phyloP scores from a whole-genome alignment of 441 rosid species.

The Omphalea diandra region DNA sequence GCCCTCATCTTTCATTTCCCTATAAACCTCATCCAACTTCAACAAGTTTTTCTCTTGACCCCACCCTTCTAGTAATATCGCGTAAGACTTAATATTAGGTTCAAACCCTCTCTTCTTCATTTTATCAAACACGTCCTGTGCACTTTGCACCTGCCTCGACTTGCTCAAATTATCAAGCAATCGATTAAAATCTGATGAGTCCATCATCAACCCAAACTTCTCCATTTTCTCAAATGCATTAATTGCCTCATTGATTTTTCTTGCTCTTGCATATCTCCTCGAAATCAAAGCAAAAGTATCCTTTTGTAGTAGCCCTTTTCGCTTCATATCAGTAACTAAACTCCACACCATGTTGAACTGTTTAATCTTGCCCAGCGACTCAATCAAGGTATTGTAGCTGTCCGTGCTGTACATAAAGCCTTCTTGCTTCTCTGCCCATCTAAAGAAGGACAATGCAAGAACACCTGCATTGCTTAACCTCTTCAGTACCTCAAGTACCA shows the following conservation, averaged over 20 bases:
- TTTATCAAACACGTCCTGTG: conserved; percentile 80
- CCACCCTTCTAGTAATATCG: conserved; percentile 90
- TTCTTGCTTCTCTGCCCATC: conserved; percentile 72
- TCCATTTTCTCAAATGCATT: conserved; percentile 68
- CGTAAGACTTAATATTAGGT: conserved; percentile 63
- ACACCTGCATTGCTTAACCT: conserved; percentile 74
- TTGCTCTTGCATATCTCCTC: conserved; percentile 68
- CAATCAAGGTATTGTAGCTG: conserved; percentile 74
- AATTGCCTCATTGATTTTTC: conserved; percentile 68
- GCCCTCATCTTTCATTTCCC: conserved; percentile 76
- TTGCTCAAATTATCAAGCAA: conserved; percentile 61
- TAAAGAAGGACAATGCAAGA: conserved; percentile 65
- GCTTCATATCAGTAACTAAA: conserved; percentile 70
- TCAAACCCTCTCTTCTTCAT: conserved; percentile 60
- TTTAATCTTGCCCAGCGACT: conserved; percentile 76
- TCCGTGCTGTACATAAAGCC: conserved; percentile 51
- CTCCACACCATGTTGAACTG: conserved; percentile 68
- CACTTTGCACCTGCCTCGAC: conserved; percentile 63
- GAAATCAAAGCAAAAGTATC: conserved; percentile 73
- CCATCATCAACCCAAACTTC: conserved; percentile 58
- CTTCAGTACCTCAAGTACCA: conserved; percentile 58
- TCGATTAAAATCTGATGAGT: conserved; percentile 58
- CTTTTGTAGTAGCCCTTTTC: conserved; percentile 46
- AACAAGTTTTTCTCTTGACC: conserved; percentile 60
- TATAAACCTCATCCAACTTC: conserved; percentile 59